These are phyloP conservation scores for Puccinia triticina DNA, from an alignment of 1,284 basidiomycete species.

Conservation along the genomic window DNA sequence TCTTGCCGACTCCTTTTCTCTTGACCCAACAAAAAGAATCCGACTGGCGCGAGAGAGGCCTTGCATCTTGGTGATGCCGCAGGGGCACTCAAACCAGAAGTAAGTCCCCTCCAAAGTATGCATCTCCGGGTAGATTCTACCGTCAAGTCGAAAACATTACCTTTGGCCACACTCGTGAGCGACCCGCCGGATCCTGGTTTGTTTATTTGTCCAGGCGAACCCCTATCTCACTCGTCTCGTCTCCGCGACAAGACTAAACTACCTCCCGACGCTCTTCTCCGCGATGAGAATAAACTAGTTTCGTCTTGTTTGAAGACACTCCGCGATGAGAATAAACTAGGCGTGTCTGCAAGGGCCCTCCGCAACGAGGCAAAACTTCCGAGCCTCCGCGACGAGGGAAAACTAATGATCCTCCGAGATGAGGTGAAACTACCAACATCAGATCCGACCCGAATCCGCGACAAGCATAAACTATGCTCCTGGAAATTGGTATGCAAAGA, in stretches of 20 bases:
- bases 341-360: too few relatives aligned
- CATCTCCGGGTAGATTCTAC: neutral
- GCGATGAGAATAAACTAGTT: too few relatives aligned
- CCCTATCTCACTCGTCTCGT: too few relatives aligned
- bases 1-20: neutral
- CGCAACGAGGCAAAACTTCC: neutral
- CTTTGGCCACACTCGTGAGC: neutral
- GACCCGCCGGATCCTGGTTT: neutral
- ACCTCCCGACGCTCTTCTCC: too few relatives aligned
- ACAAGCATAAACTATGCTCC: too few relatives aligned
- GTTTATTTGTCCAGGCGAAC: neutral
- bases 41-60: too few relatives aligned
- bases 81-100: neutral
- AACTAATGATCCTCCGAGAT: too few relatives aligned
- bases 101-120: conserved; percentile 1
- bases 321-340: neutral
- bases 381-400: too few relatives aligned
- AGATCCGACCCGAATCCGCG: too few relatives aligned
- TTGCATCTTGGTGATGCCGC: neutral
- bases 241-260: too few relatives aligned
- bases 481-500: too few relatives aligned
- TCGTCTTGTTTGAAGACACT: neutral
- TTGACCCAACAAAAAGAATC: neutral
- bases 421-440: too few relatives aligned
- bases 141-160: neutral